These are phyloP conservation scores for Vitis vinifera DNA, from an alignment of 164 flowering plant genomes.

Conservation along the genomic window DNA sequence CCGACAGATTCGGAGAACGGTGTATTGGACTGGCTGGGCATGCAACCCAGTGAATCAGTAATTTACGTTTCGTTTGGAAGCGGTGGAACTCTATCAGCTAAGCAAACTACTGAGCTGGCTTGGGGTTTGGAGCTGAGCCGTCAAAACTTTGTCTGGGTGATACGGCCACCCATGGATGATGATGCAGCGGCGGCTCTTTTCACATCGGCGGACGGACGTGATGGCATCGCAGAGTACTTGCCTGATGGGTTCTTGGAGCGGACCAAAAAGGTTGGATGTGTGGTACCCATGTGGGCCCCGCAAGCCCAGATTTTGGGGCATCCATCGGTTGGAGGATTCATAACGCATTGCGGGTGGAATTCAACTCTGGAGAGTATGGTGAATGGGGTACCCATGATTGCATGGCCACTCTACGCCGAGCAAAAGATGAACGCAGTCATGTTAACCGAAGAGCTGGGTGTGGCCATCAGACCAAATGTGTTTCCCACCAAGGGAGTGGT, in stretches of 20 bases:
- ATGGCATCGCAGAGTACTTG: conserved; percentile 10
- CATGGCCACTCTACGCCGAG: conserved; percentile 59
- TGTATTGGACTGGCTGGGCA: conserved; percentile 30
- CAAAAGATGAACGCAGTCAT: conserved; percentile 44
- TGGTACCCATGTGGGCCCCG: conserved; percentile 40
- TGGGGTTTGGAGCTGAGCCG: conserved; percentile 42
- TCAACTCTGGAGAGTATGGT: conserved; percentile 40
- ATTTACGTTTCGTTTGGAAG: conserved; percentile 45
- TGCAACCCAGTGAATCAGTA: conserved; percentile 37
- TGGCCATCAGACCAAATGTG: conserved; percentile 25
- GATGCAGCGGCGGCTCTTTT: conserved; percentile 10
- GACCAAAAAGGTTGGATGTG: conserved; percentile 21
- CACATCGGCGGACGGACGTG: background rate
- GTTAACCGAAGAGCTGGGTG: conserved; percentile 34
- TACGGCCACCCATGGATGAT: conserved; percentile 27
- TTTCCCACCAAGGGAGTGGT: conserved; percentile 16
- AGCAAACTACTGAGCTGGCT: conserved; percentile 40
- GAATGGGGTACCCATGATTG: conserved; percentile 47
- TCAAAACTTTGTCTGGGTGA: conserved; percentile 46
- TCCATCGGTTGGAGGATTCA: conserved; percentile 34
- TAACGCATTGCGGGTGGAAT: conserved; percentile 59
- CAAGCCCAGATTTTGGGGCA: conserved; percentile 38
- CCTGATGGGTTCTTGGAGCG: conserved; percentile 42
- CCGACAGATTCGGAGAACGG: background rate
- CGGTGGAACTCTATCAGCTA: conserved; percentile 30